These are phyloP conservation scores for Nemophila menziesii DNA, from an alignment of 257 asterid genomes.

Conservation along the genomic window DNA sequence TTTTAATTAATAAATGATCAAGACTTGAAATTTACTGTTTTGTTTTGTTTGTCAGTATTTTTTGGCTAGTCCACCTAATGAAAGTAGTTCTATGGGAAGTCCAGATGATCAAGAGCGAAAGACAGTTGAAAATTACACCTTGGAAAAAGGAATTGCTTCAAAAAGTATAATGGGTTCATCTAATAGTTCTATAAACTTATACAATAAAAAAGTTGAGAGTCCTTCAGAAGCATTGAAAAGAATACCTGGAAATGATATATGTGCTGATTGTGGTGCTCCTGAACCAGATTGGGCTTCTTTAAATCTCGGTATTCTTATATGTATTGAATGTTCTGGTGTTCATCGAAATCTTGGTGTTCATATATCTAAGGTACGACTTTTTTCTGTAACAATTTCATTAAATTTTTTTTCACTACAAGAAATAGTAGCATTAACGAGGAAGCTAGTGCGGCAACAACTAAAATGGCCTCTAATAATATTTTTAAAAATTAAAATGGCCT, in stretches of 20 bases:
- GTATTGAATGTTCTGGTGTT: slow-evolving; percentile 99
- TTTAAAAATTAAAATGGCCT: too few relatives aligned
- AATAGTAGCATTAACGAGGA: too few relatives aligned
- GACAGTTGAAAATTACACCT: slow-evolving; percentile 66
- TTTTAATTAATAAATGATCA: too few relatives aligned
- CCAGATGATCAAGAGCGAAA: slow-evolving; percentile 67
- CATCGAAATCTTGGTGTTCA: slow-evolving; percentile 99
- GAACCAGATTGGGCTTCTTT: slow-evolving; percentile 99
- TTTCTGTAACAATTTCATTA: too few relatives aligned
- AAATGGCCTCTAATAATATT: too few relatives aligned
- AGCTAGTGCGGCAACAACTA: too few relatives aligned
- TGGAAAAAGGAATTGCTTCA: slow-evolving; percentile 61
- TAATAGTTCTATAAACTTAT: too few relatives aligned
- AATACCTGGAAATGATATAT: slow-evolving; percentile 83
- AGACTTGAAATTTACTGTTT: too few relatives aligned
- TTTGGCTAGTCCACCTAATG: slow-evolving; percentile 77
- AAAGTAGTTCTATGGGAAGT: slow-evolving; percentile 94
- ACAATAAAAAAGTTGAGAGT: slow-evolving; percentile 62
- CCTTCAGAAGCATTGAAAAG: slow-evolving; percentile 68
- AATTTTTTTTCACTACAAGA: too few relatives aligned
- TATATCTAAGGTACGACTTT: slow-evolving; percentile 73
- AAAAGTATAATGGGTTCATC: slow-evolving; percentile 52
- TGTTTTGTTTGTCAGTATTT: slow-evolving; percentile 40
- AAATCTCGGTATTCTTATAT: slow-evolving; percentile 90
- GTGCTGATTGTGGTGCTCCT: slow-evolving; percentile 94